These are phyloP conservation scores for Aspergillus saccharolyticus DNA, from an alignment of 495 filamentous ascomycete species.

Conservation along the genomic window DNA sequence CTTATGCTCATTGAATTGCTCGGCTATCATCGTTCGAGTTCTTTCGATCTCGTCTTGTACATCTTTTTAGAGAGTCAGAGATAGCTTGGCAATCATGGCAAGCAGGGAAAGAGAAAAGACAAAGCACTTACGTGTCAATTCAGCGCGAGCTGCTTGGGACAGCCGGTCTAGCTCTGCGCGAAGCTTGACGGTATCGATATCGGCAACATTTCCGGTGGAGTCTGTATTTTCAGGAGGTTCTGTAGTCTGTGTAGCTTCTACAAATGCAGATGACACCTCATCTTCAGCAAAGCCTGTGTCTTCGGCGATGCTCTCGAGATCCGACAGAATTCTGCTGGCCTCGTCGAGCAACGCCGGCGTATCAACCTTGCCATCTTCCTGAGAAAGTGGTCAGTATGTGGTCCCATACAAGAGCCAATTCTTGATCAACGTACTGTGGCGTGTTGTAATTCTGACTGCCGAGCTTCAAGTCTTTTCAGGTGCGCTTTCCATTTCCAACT, in stretches of 20 bases:
- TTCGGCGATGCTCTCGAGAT: constrained; percentile 23
- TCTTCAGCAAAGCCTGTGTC: constrained; percentile 23
- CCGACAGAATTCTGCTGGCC: constrained; percentile 27
- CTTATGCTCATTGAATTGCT: constrained; percentile 54
- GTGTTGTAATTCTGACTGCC: constrained; percentile 42
- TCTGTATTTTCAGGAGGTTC: background rate
- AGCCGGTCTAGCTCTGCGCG: constrained; percentile 28
- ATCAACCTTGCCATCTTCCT: constrained; percentile 34
- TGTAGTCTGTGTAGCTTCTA: background rate
- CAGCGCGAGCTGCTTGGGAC: constrained; percentile 27
- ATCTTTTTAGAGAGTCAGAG: constrained; percentile 21
- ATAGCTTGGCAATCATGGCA: background rate
- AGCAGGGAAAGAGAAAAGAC: background rate
- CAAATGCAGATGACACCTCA: background rate
- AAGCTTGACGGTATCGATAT: constrained; percentile 26
- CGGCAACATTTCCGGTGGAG: constrained; percentile 23
- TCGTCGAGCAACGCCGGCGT: constrained; percentile 29
- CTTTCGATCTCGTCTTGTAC: constrained; percentile 48
- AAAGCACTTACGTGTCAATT: constrained; percentile 34
- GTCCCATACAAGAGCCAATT: background rate
- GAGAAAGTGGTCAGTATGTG: constrained; percentile 1
- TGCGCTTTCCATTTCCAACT: constrained; percentile 71
- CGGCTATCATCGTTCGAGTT: constrained; percentile 48
- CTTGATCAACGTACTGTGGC: constrained; percentile 33
- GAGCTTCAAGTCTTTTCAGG: constrained; percentile 50